These are phyloP conservation scores for Podaxis sp. DNA, from an alignment of 768 basidiomycete genomes.

Conservation along the genomic window DNA sequence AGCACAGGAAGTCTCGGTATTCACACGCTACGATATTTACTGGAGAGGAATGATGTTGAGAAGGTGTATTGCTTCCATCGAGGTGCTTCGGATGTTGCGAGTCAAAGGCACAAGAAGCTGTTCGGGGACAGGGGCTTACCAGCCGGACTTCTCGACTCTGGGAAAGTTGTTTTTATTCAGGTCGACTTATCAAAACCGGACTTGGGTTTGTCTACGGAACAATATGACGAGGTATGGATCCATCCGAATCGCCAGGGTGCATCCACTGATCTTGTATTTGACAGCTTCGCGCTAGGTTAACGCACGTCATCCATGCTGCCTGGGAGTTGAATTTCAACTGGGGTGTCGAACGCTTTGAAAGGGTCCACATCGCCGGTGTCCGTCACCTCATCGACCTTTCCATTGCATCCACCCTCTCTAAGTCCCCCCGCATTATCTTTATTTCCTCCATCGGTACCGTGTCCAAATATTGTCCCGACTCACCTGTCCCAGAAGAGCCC, in stretches of 20 bases:
- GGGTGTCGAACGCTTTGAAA: slow-evolving; percentile 15
- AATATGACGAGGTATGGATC: slow-evolving; percentile 7
- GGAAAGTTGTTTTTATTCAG: not conserved
- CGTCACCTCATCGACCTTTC: slow-evolving; percentile 15
- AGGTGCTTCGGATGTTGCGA: not conserved
- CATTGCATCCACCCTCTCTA: not conserved
- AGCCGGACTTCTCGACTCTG: not conserved
- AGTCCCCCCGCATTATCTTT: slow-evolving; percentile 8
- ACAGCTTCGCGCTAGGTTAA: slow-evolving; percentile 7
- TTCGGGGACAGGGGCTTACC: slow-evolving; percentile 6
- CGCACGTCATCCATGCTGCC: slow-evolving; percentile 16
- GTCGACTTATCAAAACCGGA: slow-evolving; percentile 9
- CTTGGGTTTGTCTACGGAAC: slow-evolving; percentile 1
- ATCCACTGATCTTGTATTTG: not conserved
- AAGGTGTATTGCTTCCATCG: slow-evolving; percentile 28
- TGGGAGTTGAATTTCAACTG: slow-evolving; percentile 20
- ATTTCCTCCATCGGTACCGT: slow-evolving; percentile 16
- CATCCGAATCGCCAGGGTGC: not conserved
- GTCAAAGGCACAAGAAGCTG: slow-evolving; percentile 7
- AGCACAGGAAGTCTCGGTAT: slow-evolving; percentile 34
- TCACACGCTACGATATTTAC: slow-evolving; percentile 25
- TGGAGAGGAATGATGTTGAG: slow-evolving; percentile 18
- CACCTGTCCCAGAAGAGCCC: slow-evolving; percentile 11
- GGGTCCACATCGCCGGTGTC: slow-evolving; percentile 11
- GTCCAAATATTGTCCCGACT: not conserved